Evolutionary conservation across 2,329 filamentous ascomycete species (phyloP).

Genomic region (Sporothrix euskadiensis): DNA sequence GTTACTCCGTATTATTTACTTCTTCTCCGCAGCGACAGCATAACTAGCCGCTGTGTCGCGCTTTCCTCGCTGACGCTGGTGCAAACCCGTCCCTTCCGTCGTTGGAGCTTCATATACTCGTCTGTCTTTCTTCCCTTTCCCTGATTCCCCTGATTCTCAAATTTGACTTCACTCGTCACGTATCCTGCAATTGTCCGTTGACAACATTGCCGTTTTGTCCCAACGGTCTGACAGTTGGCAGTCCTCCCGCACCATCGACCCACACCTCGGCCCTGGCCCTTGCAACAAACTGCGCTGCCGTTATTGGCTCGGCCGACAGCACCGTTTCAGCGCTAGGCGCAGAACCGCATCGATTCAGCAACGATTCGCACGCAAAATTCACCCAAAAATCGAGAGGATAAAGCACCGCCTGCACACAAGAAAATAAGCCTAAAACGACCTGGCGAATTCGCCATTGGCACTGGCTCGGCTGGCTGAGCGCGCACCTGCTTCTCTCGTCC

Average conservation of each 20-base stretch:
- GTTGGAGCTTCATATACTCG: not conserved
- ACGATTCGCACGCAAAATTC: conserved; percentile 8
- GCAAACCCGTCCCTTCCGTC: not conserved
- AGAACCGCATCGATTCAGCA: conserved; percentile 3
- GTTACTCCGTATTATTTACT: not conserved
- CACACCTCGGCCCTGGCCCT: conserved; percentile 1
- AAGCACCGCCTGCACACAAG: not conserved
- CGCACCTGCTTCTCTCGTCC: not conserved
- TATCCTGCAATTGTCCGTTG: not conserved
- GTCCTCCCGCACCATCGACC: not conserved
- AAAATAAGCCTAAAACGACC: conserved; percentile 13
- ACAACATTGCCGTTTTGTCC: not conserved
- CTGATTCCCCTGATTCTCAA: not conserved
- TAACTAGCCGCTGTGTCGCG: not conserved
- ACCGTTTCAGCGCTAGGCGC: conserved; percentile 21
- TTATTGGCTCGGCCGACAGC: conserved; percentile 19
- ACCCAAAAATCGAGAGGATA: not conserved
- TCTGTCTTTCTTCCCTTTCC: not conserved
- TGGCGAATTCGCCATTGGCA: conserved; percentile 13
- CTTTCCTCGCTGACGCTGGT: not conserved
- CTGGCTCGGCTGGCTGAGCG: not conserved
- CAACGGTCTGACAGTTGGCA: not conserved
- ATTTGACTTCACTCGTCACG: not conserved
- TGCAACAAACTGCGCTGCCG: conserved; percentile 12
- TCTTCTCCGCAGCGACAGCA: not conserved